phyloP scores from a whole-genome alignment of 139 green algal genomes.

The Closterium sp. region DNA sequence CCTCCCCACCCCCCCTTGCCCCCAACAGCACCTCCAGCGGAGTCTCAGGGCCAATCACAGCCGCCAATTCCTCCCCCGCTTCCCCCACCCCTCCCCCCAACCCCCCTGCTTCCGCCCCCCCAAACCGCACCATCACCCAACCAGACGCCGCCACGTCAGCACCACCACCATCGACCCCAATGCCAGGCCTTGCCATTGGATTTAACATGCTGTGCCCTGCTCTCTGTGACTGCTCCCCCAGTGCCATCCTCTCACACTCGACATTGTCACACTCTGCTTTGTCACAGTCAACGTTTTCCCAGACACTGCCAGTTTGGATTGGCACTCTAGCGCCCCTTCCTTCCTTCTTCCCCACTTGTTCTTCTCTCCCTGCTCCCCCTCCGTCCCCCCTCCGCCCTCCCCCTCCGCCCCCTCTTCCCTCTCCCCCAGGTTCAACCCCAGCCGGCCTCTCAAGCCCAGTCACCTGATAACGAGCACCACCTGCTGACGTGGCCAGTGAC shows the following conservation, averaged over 20 bases:
- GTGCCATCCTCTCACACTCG: not conserved
- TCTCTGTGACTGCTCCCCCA: not conserved
- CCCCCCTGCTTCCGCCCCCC: not conserved
- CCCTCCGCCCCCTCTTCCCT: not conserved
- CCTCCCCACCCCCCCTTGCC: not conserved
- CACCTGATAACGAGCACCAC: not conserved
- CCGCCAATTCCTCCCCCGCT: not conserved
- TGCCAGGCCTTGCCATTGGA: not conserved
- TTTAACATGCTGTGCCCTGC: not conserved
- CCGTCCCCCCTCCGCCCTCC: too few relatives aligned
- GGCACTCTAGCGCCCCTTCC: not conserved
- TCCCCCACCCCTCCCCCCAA: not conserved
- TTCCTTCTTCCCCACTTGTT: not conserved
- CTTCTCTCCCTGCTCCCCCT: not conserved
- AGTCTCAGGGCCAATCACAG: not conserved
- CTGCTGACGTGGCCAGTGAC: not conserved
- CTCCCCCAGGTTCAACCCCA: not conserved
- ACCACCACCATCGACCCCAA: not conserved
- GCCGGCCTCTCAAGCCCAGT: not conserved
- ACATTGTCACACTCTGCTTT: not conserved
- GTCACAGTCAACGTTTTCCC: not conserved
- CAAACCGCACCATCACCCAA: not conserved
- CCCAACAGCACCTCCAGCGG: not conserved
- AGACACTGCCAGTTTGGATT: not conserved
- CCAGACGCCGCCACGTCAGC: not conserved